These are phyloP conservation scores for Xeromyces bisporus DNA, from an alignment of 495 filamentous ascomycete species.

Conservation along the genomic window DNA sequence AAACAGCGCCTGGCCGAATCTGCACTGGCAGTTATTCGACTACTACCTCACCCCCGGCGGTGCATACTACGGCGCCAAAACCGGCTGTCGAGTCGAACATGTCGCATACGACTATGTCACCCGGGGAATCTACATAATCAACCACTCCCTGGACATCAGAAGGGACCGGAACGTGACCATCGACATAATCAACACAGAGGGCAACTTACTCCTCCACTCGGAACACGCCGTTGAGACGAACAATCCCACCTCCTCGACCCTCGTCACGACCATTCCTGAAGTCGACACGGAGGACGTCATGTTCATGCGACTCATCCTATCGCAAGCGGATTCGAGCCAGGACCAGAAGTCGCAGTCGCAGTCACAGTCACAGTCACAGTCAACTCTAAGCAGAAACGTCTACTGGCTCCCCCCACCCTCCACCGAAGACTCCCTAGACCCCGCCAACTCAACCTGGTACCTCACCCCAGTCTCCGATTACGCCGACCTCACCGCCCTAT, in stretches of 20 bases:
- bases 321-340: no score
- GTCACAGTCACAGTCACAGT: constrained; percentile 6
- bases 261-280: constrained; percentile 9
- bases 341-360: constrained; percentile 7
- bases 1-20: constrained; percentile 45
- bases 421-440: constrained; percentile 32
- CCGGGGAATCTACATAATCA: constrained; percentile 35
- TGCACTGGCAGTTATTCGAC: constrained; percentile 53
- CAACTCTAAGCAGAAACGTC: constrained; percentile 37
- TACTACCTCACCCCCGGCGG: constrained; percentile 43
- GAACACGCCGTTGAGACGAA: constrained; percentile 7
- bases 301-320: constrained; percentile 37
- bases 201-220: constrained; percentile 19
- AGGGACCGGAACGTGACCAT: constrained; percentile 28
- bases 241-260: constrained; percentile 12
- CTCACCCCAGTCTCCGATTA: constrained; percentile 38
- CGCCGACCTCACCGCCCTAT: constrained; percentile 33
- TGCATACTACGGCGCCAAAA: constrained; percentile 42
- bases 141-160: constrained; percentile 27
- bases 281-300: constrained; percentile 23
- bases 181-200: constrained; percentile 31
- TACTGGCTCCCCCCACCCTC: constrained; percentile 42
- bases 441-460: constrained; percentile 41
- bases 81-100: constrained; percentile 34
- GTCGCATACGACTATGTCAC: constrained; percentile 36